Conservation (phyloP, 495 filamentous ascomycete genomes). For the Aspergillus conjunctus region DNA sequence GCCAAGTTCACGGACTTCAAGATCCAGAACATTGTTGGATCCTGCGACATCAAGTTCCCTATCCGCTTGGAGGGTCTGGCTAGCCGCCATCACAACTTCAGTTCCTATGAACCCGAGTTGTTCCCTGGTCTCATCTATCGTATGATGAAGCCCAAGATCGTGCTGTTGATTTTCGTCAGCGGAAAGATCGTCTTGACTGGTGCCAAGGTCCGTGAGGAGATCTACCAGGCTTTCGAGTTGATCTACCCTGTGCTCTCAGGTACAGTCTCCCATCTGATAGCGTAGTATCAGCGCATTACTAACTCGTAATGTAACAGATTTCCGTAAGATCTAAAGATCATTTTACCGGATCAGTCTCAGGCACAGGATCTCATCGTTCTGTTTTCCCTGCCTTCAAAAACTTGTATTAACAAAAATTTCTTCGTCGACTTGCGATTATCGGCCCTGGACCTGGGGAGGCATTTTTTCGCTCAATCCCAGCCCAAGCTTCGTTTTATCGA, state of each 20-base stretch:
- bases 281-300: background rate
- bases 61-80: conserved; percentile 96
- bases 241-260: conserved; percentile 98
- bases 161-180: conserved; percentile 97
- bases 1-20: conserved; percentile 99
- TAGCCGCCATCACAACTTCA: conserved; percentile 97
- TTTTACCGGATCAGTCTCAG: conserved; percentile 11
- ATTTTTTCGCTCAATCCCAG: conserved; percentile 20
- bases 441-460: conserved; percentile 43
- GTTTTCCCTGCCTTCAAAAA: conserved; percentile 42
- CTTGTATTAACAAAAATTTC: conserved; percentile 60
- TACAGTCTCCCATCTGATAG: conserved; percentile 40
- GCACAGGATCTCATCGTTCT: conserved; percentile 31
- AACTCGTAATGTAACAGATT: conserved; percentile 54
- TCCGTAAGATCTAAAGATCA: conserved; percentile 60
- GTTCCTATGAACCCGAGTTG: conserved; percentile 96
- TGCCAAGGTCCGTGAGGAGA: conserved; percentile 97
- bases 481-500: conserved; percentile 20
- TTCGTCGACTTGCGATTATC: conserved; percentile 20
- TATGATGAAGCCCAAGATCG: conserved; percentile 99
- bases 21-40: conserved; percentile 99
- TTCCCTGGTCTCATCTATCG: conserved; percentile 99
- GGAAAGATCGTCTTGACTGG: conserved; percentile 98
- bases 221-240: conserved; percentile 97
- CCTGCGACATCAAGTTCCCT: conserved; percentile 98